phyloP scores from a whole-genome alignment of 805 yeast genomes.

The Lachancea meyersii region DNA sequence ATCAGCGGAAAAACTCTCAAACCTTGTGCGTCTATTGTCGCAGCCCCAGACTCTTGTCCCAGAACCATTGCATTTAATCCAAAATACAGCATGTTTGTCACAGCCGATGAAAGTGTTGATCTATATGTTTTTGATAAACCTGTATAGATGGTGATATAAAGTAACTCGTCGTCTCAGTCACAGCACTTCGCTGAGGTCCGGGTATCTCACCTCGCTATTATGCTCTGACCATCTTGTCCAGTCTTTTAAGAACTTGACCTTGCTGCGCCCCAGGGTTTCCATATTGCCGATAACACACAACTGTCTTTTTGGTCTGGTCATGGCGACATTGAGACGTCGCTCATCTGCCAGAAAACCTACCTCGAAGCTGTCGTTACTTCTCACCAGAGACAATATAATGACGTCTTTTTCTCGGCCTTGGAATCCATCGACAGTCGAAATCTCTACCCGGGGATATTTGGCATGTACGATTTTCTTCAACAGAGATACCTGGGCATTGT shows the following conservation, averaged over 20 bases:
- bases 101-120: constrained; percentile 35
- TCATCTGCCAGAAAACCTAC: constrained; percentile 80
- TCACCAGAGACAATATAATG: constrained; percentile 70
- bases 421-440: constrained; percentile 91
- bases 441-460: constrained; percentile 48
- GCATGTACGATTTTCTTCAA: constrained; percentile 44
- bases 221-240: constrained; percentile 73
- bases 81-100: constrained; percentile 35
- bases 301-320: constrained; percentile 83
- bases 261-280: constrained; percentile 49
- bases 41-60: constrained; percentile 34
- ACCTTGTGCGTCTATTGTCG: constrained; percentile 25
- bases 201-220: constrained; percentile 60
- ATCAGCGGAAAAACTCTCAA: constrained; percentile 25
- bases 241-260: constrained; percentile 43
- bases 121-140: constrained; percentile 29
- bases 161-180: constrained; percentile 4
- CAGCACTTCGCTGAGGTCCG: constrained; percentile 42
- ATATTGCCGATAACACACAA: constrained; percentile 81
- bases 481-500: constrained; percentile 74
- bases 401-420: constrained; percentile 95
- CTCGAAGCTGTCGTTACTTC: constrained; percentile 64
- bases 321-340: constrained; percentile 84
- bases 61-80: constrained; percentile 39
- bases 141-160: background rate